Evolutionary conservation across 495 filamentous ascomycete species (phyloP), one percentile per base, ranked within the genome.

Genomic region (Chaetomidium leptoderma): DNA sequence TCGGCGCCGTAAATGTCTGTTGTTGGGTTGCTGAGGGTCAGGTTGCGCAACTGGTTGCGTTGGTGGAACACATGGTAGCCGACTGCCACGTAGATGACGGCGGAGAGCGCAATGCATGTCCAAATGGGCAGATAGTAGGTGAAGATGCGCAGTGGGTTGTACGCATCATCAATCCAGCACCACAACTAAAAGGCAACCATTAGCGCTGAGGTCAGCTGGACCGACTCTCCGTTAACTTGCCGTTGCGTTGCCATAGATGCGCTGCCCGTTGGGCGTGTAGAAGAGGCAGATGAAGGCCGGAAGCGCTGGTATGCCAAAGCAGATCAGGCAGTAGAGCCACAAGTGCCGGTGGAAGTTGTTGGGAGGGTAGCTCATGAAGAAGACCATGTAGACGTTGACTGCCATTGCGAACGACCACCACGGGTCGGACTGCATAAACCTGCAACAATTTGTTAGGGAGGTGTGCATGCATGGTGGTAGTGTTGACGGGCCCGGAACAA

Each of bases 61-160:
- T 81, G 74, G 50, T 77, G 76, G 59, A 82, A 90, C 49, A 92
- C 88, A 27, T 85, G 79, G 29, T 79, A 76, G 16, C 89, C 89
- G 42, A 89, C 87, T 11, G 81, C 77, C 7, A 84, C 63, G 66
- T 95, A 96, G 49, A 95, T 90, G 35, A 78, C 63, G 14, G 86
- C 72, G 4, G 89, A 90, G 26, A 86, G 58, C 23, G 80, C 60
- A 58, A 92, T 86, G 54, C 87, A 81, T n/a, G 86, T 65, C 90
- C 91, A 95, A n/a, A 92, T 86, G 6, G 90, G 89, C 3, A 83
- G 80, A 68, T 96, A 96, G 71, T 92, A 91, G 49, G 81, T 75
- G 39, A 83, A 87, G 40, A 95, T 85, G 24, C 90, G 86, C 14
- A 93, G 76, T 52, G 80, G 74, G 63, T 86, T 86, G 81, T 83